Percentiles rank a stretch among this genome's conserved stretches.
phyloP scores from a whole-genome alignment of 805 yeast species.

The Sugiyamaella marilandica region DNA sequence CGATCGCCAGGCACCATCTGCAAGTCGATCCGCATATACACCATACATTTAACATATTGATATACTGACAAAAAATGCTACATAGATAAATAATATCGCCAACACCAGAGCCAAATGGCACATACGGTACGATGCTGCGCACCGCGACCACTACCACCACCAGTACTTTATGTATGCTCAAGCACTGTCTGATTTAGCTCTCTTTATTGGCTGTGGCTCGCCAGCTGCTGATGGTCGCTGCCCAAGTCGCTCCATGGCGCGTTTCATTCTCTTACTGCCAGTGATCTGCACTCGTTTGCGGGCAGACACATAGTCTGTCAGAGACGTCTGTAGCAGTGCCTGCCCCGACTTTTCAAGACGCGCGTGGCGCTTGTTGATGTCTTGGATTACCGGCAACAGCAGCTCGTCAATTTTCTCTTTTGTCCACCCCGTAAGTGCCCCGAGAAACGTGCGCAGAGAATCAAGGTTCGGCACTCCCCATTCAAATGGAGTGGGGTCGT shows the following conservation, averaged over 20 bases:
- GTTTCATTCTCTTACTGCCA: slow-evolving; percentile 25
- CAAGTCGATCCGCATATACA: background rate
- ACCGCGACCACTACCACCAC: no score
- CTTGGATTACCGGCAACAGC: slow-evolving; percentile 76
- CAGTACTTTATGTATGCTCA: no score
- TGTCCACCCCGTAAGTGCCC: slow-evolving; percentile 73
- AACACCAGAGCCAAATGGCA: no score
- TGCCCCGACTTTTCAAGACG: slow-evolving; percentile 6
- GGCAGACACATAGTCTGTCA: slow-evolving; percentile 25
- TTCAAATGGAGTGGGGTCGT: slow-evolving; percentile 65
- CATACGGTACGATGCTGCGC: no score
- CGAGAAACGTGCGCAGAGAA: slow-evolving; percentile 63
- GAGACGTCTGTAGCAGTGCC: slow-evolving; percentile 18
- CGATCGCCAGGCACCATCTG: slow-evolving; percentile 1
- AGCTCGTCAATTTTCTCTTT: slow-evolving; percentile 73
- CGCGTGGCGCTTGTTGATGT: slow-evolving; percentile 47
- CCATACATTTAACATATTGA: no score
- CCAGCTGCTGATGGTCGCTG: slow-evolving; percentile 3
- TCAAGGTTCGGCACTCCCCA: slow-evolving; percentile 94
- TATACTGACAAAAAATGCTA: no score
- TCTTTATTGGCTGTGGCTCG: background rate
- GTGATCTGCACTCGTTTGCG: slow-evolving; percentile 22
- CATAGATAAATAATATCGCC: no score
- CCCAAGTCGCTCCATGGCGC: slow-evolving; percentile 18
- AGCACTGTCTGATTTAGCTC: no score